Percentiles rank a stretch among this genome's conserved stretches.
These are phyloP conservation scores for Schizophyllum commune DNA, from an alignment of 1,284 basidiomycete species.

Conservation along the genomic window DNA sequence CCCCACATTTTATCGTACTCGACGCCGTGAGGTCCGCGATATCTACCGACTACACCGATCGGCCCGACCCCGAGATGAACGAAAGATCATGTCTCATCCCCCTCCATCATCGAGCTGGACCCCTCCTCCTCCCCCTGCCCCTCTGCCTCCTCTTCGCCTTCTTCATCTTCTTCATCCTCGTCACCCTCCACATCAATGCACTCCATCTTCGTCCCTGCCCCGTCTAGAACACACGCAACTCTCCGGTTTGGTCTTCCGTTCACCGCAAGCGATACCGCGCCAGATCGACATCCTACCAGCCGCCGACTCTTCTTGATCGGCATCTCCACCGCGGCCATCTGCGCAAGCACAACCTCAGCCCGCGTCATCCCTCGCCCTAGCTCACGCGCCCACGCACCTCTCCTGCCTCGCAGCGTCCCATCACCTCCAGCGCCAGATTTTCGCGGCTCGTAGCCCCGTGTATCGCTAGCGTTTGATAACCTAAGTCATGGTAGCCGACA, in stretches of 20 bases:
- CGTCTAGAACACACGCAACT: slow-evolving; percentile 66
- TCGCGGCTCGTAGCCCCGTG: slow-evolving; percentile 45
- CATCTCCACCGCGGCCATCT: slow-evolving; percentile 41
- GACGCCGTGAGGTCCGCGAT: too few relatives aligned
- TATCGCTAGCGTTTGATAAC: slow-evolving; percentile 41
- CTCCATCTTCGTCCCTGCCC: slow-evolving; percentile 53
- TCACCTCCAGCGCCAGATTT: slow-evolving; percentile 50
- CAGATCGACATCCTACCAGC: slow-evolving; percentile 43
- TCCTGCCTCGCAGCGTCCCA: slow-evolving; percentile 45
- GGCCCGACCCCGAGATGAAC: too few relatives aligned
- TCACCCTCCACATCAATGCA: slow-evolving; percentile 71
- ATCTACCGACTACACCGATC: too few relatives aligned
- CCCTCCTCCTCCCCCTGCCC: slow-evolving; percentile 1
- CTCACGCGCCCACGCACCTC: slow-evolving; percentile 29
- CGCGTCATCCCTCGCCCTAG: background rate
- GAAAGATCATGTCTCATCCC: too few relatives aligned
- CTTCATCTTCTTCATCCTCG: slow-evolving; percentile 43
- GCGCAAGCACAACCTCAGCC: slow-evolving; percentile 20
- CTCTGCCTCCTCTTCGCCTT: slow-evolving; percentile 18
- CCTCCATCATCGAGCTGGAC: too few relatives aligned
- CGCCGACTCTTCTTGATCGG: slow-evolving; percentile 52
- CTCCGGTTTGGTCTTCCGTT: slow-evolving; percentile 68
- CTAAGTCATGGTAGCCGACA: slow-evolving; percentile 48
- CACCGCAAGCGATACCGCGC: slow-evolving; percentile 52
- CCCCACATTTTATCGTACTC: too few relatives aligned